Conservation (phyloP, 1,284 basidiomycete genomes). For the Ustilago bromivora region DNA sequence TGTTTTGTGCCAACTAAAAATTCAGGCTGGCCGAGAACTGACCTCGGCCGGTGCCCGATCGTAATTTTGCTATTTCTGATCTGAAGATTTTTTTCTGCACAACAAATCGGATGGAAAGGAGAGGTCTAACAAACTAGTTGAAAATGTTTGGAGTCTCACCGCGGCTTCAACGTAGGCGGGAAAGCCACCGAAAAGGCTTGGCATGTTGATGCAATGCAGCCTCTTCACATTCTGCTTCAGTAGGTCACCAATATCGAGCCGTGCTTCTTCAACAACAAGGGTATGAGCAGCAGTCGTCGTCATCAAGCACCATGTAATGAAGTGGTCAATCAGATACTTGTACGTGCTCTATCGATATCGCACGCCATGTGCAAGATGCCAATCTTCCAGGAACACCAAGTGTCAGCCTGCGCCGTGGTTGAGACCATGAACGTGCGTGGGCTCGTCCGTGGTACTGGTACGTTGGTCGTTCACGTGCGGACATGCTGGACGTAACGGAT, state of each 20-base stretch:
- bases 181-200: background rate
- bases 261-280: background rate
- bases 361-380: background rate
- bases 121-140: background rate
- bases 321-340: background rate
- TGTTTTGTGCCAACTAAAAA: background rate
- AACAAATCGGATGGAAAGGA: no score
- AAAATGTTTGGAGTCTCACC: background rate
- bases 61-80: background rate
- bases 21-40: background rate
- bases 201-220: background rate
- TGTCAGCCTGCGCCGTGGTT: background rate
- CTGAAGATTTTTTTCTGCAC: background rate
- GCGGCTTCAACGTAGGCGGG: background rate
- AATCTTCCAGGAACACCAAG: background rate
- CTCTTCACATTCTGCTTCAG: no score
- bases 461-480: background rate
- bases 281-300: background rate
- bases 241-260: background rate
- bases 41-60: constrained; percentile 23
- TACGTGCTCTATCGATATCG: background rate
- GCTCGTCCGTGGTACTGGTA: background rate
- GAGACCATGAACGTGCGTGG: background rate
- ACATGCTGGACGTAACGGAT: background rate
- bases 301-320: background rate